Base-by-base conservation (phyloP, 225 moss, liverwort and hornwort genomes). In the Sphagnum contortum region DNA sequence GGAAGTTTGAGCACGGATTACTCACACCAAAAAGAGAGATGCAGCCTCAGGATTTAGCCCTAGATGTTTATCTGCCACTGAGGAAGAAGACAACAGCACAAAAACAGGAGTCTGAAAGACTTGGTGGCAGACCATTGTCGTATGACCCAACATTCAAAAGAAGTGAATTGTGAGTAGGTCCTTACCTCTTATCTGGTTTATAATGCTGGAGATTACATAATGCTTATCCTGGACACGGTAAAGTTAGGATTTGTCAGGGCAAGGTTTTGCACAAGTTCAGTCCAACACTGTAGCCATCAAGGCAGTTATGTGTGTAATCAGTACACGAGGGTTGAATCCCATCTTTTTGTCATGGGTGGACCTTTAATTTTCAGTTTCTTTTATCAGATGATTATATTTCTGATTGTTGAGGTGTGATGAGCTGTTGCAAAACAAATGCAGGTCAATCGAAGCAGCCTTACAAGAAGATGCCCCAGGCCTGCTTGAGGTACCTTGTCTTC, bases 381-480 rank as follows among this genome's bases (percentile, higher is more conserved):
- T 29, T 29, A 29, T 29, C 29, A 29, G 29, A 29, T 29, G 29
- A 29, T 29, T 29, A 29, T 29, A 29, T 29, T 29, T 29, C 29
- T 29, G 29, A 29, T 29, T 29, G 29, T 29, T 29, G 29, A 29
- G 29, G 29, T 29, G 29, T 29, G 29, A 29, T 29, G 29, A 29
- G 29, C 29, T 29, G 29, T 29, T 29, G 29, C 29, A 29, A 29
- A 29, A 29, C 29, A 29, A 29, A 63, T 70, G 61, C 77, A 86
- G 85, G 57, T 55, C 82, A 12, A 79, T 87, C 60, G 84, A 87
- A 78, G 75, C 74, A 76, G 87, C 84, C 7, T 79, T 87, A 67
- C 72, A 87, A 68, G 87, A 87, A 79, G 87, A 87, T 78, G 81
- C 87, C 45, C 87, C 87, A 14, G 87, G 87, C 48, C 81, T 87